phyloP scores from a whole-genome alignment of 129 eudicot genomes.

The Flaveria linearis region DNA sequence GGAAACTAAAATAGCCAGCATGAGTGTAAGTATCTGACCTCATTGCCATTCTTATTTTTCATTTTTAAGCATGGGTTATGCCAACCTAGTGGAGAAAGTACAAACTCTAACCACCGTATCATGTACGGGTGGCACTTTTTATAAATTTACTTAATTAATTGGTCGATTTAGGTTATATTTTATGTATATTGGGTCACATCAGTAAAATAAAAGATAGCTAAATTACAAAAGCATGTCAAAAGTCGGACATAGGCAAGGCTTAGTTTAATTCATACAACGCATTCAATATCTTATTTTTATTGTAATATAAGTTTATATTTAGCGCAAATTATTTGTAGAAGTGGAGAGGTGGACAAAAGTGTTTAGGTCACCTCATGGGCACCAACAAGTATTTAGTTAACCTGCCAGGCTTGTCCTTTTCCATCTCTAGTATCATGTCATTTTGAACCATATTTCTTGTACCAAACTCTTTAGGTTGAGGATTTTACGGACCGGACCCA shows the following conservation, averaged over 20 bases:
- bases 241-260: background rate
- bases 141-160: background rate
- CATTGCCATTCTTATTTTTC: background rate
- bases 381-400: background rate
- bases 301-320: background rate
- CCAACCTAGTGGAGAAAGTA: background rate
- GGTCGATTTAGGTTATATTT: background rate
- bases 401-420: background rate
- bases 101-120: background rate
- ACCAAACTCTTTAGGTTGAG: slow-evolving; percentile 63
- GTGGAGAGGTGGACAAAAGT: background rate
- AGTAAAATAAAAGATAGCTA: background rate
- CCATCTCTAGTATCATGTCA: background rate
- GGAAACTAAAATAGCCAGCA: slow-evolving; percentile 57
- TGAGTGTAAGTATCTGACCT: slow-evolving; percentile 57
- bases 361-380: background rate
- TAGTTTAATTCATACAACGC: background rate
- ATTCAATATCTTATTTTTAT: background rate
- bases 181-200: background rate
- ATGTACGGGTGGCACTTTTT: background rate
- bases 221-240: background rate
- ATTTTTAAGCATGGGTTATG: no score
- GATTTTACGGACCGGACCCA: slow-evolving; percentile 89
- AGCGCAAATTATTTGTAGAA: background rate
- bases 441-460: slow-evolving; percentile 1